Conservation (phyloP, 2,329 filamentous ascomycete genomes). For the Cytospora mali region DNA sequence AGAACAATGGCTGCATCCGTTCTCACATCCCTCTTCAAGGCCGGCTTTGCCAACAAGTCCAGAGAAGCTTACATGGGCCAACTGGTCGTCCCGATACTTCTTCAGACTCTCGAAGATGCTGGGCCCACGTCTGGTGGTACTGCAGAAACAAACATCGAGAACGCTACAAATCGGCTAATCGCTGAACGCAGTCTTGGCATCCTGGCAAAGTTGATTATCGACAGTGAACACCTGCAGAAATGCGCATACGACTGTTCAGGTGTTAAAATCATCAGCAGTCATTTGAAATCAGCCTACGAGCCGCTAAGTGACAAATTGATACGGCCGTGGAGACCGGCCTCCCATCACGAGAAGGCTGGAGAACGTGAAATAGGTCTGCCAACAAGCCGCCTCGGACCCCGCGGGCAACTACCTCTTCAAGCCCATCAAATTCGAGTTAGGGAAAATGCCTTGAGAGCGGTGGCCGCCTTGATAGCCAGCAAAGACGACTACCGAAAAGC, state of each 20-base stretch:
- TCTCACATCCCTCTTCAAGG: conserved; percentile 69
- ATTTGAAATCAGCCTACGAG: conserved; percentile 56
- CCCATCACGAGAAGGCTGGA: conserved; percentile 26
- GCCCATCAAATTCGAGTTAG: conserved; percentile 75
- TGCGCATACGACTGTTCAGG: conserved; percentile 71
- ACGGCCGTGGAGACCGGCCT: conserved; percentile 42
- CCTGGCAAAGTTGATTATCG: conserved; percentile 76
- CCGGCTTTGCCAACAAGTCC: conserved; percentile 65
- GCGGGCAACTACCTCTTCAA: conserved; percentile 61
- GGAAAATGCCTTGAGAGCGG: conserved; percentile 73
- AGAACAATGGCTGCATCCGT: conserved; percentile 71
- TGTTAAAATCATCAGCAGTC: conserved; percentile 48
- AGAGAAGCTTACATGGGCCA: conserved; percentile 67
- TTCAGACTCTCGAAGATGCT: conserved; percentile 63
- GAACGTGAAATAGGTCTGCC: conserved; percentile 30
- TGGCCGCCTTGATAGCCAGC: conserved; percentile 79
- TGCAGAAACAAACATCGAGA: conserved; percentile 42
- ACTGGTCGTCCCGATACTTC: conserved; percentile 70
- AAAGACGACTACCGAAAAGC: conserved; percentile 84
- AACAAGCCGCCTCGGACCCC: conserved; percentile 57
- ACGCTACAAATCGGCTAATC: conserved; percentile 52
- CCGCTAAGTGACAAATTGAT: conserved; percentile 41
- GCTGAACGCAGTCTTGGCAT: conserved; percentile 74
- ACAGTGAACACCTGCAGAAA: conserved; percentile 78
- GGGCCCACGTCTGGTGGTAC: conserved; percentile 39